Evolutionary conservation across 768 basidiomycete species (phyloP), one percentile per base, ranked within the genome.

Genomic region (Guyanaporus albipodus): DNA sequence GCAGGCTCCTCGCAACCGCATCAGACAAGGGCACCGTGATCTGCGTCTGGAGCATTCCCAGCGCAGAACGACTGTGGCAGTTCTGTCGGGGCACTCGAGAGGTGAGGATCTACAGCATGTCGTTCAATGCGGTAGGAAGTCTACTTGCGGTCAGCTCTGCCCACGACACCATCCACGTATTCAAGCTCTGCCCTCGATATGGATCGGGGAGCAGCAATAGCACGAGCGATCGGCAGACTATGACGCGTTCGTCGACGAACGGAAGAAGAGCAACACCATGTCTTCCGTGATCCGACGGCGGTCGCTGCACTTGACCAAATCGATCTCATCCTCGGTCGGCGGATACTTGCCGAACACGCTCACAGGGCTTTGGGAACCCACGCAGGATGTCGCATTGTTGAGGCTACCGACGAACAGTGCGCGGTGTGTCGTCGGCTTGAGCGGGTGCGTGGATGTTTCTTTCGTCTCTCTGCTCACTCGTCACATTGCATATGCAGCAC

Each of bases 1-100:
- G 95, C 11, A 89, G 89, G 0, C 75, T 97, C 44, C 83, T 99
- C 33, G 96, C 95, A 18, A 94, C 95, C 6, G 85, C 92, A 12
- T 88, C 85, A 2, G 91, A 94, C 36, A 95, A 94, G 62, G 96
- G 96, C 12, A 99, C 96, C 6, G 92, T 98, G 53, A 95, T 99
- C 45, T 82, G 96, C 35, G 93, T 98, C 2, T 98, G 93, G 79
- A 80, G 80, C 38, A 74, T 96, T 12, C 95, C 96, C 0, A 80
- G 84, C 6, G 91, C 92, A 0, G 91, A 97, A 72, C 92, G 93
- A 67, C 63, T 98, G 38, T 94, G 93, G 67, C 94, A 99, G 66
- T 98, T 98, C 73, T 71, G 96, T 6, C 70, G 96, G 36, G 96
- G 96, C 7, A 91, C 88, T 32, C 75, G 91, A 24, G 89, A 88